Evolutionary conservation across 176 grass and related monocot species (phyloP).

Genomic region (Aechmea fasciata): DNA sequence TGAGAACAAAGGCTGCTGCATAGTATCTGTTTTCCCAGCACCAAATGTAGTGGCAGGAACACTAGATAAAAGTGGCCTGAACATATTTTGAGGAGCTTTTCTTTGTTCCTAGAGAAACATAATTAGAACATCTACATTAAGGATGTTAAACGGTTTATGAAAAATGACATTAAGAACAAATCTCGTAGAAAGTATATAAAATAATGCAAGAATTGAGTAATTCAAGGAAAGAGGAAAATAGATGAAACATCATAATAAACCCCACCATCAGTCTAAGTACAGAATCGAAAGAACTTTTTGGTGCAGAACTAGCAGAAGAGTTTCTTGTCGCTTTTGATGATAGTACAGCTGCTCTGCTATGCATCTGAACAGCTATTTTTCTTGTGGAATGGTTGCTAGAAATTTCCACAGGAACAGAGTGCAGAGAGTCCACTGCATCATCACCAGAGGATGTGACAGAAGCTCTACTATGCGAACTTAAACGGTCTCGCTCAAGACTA

Average conservation of each 20-base stretch:
- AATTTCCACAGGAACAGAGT: constrained; percentile 39
- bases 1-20: constrained; percentile 45
- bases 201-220: constrained; percentile 12
- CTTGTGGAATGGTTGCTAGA: constrained; percentile 40
- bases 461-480: constrained; percentile 56
- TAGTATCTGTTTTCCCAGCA: constrained; percentile 38
- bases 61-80: constrained; percentile 83
- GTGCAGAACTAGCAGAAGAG: constrained; percentile 44
- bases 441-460: constrained; percentile 63
- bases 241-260: constrained; percentile 1
- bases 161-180: too few relatives aligned
- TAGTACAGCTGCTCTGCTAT: constrained; percentile 55
- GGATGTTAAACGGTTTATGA: too few relatives aligned
- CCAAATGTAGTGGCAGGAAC: constrained; percentile 55
- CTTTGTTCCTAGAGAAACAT: constrained; percentile 59
- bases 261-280: constrained; percentile 77
- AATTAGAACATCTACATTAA: too few relatives aligned
- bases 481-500: constrained; percentile 53
- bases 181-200: background rate
- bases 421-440: constrained; percentile 73
- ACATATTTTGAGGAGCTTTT: constrained; percentile 80
- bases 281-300: constrained; percentile 86
- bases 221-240: constrained; percentile 11
- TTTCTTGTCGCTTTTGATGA: constrained; percentile 59
- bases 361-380: constrained; percentile 37